phyloP scores from a whole-genome alignment of 1,284 basidiomycete species.

The Tilletia caries region DNA sequence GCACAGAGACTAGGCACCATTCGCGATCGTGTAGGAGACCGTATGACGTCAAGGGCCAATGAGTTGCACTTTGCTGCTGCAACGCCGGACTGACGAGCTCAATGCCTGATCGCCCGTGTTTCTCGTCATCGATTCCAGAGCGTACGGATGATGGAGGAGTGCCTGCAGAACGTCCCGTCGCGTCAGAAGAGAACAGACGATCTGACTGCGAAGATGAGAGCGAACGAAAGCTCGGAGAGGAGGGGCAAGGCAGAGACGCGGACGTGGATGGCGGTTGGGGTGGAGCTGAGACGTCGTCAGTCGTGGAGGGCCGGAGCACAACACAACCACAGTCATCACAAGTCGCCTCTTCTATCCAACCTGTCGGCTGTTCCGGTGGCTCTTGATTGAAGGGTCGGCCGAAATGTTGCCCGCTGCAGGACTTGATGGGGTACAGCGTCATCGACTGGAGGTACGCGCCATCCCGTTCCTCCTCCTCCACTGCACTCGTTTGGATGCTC shows the following conservation, averaged over 20 bases:
- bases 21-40: slow-evolving; percentile 35
- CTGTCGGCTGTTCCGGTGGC: not conserved
- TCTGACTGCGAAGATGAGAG: no score
- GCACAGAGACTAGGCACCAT: slow-evolving; percentile 35
- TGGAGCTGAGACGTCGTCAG: no score
- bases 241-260: not conserved
- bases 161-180: no score
- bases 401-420: slow-evolving; percentile 29
- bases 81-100: not conserved
- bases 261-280: not conserved
- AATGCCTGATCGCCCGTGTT: not conserved
- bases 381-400: not conserved
- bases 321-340: not conserved
- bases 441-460: slow-evolving; percentile 21
- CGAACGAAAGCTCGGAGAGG: not conserved
- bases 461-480: not conserved
- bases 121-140: no score
- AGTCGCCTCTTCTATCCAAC: not conserved
- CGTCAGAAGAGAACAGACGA: no score
- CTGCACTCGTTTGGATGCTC: not conserved
- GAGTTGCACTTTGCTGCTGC: not conserved
- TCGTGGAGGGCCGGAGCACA: not conserved
- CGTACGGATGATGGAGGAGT: no score
- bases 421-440: slow-evolving; percentile 39
- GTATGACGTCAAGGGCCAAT: slow-evolving; percentile 28